Conservation (phyloP, 305 asterid genomes). For the Fraxinus albicans region DNA sequence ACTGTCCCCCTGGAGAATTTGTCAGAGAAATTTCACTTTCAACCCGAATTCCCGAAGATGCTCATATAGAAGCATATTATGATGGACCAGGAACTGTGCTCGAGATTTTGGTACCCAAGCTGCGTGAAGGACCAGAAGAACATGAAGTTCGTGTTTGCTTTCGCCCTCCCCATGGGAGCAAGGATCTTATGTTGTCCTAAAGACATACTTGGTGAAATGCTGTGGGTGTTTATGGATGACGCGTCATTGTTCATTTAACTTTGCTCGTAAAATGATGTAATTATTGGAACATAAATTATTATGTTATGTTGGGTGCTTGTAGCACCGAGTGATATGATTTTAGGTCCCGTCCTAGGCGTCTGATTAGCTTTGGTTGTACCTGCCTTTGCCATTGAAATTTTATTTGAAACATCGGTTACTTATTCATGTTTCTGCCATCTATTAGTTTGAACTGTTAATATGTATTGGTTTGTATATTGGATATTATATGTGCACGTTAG, state of each 20-base stretch:
- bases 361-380: slow-evolving; percentile 8
- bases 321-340: not conserved
- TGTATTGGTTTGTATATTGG: not conserved
- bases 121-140: slow-evolving; percentile 72
- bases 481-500: not conserved
- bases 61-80: slow-evolving; percentile 76
- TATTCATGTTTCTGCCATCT: not conserved
- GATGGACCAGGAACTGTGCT: slow-evolving; percentile 75
- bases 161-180: slow-evolving; percentile 65
- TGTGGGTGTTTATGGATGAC: slow-evolving; percentile 20
- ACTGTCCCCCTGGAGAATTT: slow-evolving; percentile 91
- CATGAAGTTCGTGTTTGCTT: slow-evolving; percentile 89
- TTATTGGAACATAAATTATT: slow-evolving; percentile 23
- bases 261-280: slow-evolving; percentile 19
- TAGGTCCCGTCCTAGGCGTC: not conserved
- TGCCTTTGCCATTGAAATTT: slow-evolving; percentile 18
- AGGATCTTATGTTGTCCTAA: slow-evolving; percentile 66
- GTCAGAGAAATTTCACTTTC: slow-evolving; percentile 76
- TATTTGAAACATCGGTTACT: slow-evolving; percentile 18
- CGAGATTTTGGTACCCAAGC: slow-evolving; percentile 87
- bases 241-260: slow-evolving; percentile 29
- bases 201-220: slow-evolving; percentile 20
- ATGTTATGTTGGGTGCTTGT: not conserved
- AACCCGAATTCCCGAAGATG: slow-evolving; percentile 88
- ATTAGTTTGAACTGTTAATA: not conserved